phyloP scores from a whole-genome alignment of 2,329 filamentous ascomycete species.

The Saccharata proteae region DNA sequence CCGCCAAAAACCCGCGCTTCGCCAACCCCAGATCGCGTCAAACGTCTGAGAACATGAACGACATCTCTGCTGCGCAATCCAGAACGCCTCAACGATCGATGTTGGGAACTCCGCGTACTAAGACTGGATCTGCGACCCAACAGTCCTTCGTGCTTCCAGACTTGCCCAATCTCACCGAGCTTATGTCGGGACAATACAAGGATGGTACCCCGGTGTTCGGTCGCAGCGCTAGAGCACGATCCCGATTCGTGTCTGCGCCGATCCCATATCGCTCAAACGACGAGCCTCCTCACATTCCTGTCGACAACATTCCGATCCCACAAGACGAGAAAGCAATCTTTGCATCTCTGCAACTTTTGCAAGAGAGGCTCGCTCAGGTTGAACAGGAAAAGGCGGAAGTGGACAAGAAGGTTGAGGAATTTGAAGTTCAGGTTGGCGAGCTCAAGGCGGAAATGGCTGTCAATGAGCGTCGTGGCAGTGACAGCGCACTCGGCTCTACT shows the following conservation, averaged over 20 bases:
- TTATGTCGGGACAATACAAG: constrained; percentile 46
- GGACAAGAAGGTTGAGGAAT: constrained; percentile 37
- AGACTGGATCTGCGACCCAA: constrained; percentile 27
- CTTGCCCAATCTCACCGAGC: constrained; percentile 47
- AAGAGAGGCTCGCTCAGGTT: constrained; percentile 45
- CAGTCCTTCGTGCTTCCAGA: constrained; percentile 52
- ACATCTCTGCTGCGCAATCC: neutral
- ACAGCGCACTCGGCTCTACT: constrained; percentile 34
- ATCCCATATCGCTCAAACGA: constrained; percentile 12
- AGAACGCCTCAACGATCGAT: constrained; percentile 13
- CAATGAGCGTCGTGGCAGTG: constrained; percentile 28
- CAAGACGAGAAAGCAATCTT: constrained; percentile 52
- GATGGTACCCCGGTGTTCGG: constrained; percentile 46
- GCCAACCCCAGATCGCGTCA: constrained; percentile 29
- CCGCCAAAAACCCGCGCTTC: constrained; percentile 44
- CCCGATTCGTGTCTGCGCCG: constrained; percentile 42
- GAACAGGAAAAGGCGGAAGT: constrained; percentile 43
- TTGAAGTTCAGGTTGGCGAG: constrained; percentile 40
- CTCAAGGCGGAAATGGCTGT: constrained; percentile 36
- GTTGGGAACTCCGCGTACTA: constrained; percentile 13
- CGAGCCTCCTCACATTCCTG: constrained; percentile 26
- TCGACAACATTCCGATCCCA: constrained; percentile 45
- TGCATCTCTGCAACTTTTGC: constrained; percentile 45
- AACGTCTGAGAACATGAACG: constrained; percentile 21
- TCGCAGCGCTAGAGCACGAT: constrained; percentile 37